Percentiles rank a stretch among this genome's conserved stretches.
phyloP scores from a whole-genome alignment of 1,139 yeast species.

The Kodamaea derodonti region DNA sequence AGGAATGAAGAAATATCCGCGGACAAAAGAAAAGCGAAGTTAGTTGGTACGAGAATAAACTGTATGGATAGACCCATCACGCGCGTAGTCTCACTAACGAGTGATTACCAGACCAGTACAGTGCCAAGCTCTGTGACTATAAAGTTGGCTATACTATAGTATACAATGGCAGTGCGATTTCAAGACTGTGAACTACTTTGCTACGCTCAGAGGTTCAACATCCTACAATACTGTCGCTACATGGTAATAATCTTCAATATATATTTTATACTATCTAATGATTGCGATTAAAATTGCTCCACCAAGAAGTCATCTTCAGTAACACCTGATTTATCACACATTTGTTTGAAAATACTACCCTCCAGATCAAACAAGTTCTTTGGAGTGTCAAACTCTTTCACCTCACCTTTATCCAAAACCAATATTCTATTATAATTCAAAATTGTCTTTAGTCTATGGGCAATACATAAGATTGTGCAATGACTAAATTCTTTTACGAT shows the following conservation, averaged over 20 bases:
- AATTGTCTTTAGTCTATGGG: slow-evolving; percentile 72
- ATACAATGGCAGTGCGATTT: too few relatives aligned
- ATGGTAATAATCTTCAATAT: too few relatives aligned
- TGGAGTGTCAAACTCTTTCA: slow-evolving; percentile 59
- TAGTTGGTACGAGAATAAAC: too few relatives aligned
- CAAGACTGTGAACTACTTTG: too few relatives aligned
- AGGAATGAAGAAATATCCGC: neutral
- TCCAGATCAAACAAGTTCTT: slow-evolving; percentile 36
- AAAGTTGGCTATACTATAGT: too few relatives aligned
- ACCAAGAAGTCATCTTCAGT: slow-evolving; percentile 11
- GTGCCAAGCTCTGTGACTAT: too few relatives aligned
- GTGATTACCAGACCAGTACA: too few relatives aligned
- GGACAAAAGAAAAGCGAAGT: neutral
- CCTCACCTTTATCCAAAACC: slow-evolving; percentile 62
- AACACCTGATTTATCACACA: slow-evolving; percentile 38
- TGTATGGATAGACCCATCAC: too few relatives aligned
- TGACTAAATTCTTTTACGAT: slow-evolving; percentile 56
- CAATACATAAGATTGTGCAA: slow-evolving; percentile 75
- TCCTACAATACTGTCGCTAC: too few relatives aligned
- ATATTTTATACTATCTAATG: too few relatives aligned
- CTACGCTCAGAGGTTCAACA: too few relatives aligned
- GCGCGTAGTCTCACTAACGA: too few relatives aligned
- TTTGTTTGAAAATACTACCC: slow-evolving; percentile 37
- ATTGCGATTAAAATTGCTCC: neutral
- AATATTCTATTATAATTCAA: slow-evolving; percentile 60